Base-by-base conservation (phyloP, 2,329 filamentous ascomycete species). In the Leptographium wingfieldii region DNA sequence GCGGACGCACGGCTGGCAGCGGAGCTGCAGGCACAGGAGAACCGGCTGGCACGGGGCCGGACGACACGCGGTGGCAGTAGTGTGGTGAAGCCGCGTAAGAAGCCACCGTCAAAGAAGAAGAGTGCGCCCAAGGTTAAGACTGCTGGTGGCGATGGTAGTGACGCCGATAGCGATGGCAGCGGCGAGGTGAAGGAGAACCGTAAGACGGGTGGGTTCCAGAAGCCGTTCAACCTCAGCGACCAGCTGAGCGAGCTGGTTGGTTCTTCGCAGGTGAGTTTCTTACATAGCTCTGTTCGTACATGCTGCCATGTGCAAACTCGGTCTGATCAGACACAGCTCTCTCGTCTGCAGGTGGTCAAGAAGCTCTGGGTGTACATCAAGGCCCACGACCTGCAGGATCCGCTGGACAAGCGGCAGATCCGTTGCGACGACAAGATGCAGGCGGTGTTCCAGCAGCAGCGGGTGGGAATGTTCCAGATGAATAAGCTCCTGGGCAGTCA, bases 391-490 rank as follows among this genome's bases (percentile, higher is more conserved):
- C 83, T 99, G 6, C 94, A 99, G 73, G 92, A 97, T 66, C 92
- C 92, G 0, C 83, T 73, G 64, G 92, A 99, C 75, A 92, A 92
- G 72, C 88, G 94, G 27, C 90, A 96, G 66, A 99, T 99, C 64
- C 77, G 84, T 33, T 99, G 94, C 74, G 94, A 99, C 73, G 90
- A 95, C 29, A 85, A 84, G 66, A 87, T 99, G 87, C 85, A 89
- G 62, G 87, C 88, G 7, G 88, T 99, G 9, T 99, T 99, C 77
- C 95, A 95, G 72, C 82, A 88, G 68, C 84, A 91, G 68, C 88
- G 83, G 68, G 88, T 99, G 56, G 90, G 97, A 73, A 99, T 99
- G 94, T 99, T 99, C 73, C 92, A 90, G 66, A 97, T 99, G 92
- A 97, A 96, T 78, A 96, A 96, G 77, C 83, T 96, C 19, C 83